phyloP scores from a whole-genome alignment of 1,284 basidiomycete genomes.

The Ustilago bromivora region DNA sequence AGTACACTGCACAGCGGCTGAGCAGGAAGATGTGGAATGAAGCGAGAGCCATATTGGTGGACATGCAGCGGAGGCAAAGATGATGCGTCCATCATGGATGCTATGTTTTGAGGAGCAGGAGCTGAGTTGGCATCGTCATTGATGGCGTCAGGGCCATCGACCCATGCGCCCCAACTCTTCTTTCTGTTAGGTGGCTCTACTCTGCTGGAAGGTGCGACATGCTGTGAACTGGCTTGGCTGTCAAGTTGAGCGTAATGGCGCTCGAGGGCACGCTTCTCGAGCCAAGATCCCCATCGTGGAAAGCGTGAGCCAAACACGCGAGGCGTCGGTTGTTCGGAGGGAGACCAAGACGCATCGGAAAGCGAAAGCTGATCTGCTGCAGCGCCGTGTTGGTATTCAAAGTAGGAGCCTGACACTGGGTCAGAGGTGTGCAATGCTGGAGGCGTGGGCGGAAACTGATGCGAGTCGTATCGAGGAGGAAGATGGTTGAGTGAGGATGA shows the following conservation, averaged over 20 bases:
- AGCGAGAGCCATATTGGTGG: conserved; percentile 51
- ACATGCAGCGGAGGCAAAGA: conserved; percentile 42
- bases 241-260: conserved; percentile 50
- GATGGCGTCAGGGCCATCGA: conserved; percentile 47
- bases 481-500: conserved; percentile 11
- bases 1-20: conserved; percentile 56
- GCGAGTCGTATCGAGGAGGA: conserved; percentile 39
- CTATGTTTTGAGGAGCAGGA: background rate
- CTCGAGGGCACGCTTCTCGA: conserved; percentile 54
- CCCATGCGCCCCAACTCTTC: conserved; percentile 53
- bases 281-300: conserved; percentile 52
- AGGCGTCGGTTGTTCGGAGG: conserved; percentile 7
- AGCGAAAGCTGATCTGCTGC: background rate
- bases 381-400: conserved; percentile 6
- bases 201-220: background rate
- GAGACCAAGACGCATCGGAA: background rate
- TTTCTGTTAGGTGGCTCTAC: conserved; percentile 26
- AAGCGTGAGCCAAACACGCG: conserved; percentile 37
- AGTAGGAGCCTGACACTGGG: conserved; percentile 11
- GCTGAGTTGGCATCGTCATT: conserved; percentile 15
- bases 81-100: background rate
- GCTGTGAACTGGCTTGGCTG: background rate
- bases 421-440: conserved; percentile 27
- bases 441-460: conserved; percentile 50
- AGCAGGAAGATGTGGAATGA: conserved; percentile 53